Conservation (phyloP, 306 rosid genomes). For the Cucumis cinereus region DNA sequence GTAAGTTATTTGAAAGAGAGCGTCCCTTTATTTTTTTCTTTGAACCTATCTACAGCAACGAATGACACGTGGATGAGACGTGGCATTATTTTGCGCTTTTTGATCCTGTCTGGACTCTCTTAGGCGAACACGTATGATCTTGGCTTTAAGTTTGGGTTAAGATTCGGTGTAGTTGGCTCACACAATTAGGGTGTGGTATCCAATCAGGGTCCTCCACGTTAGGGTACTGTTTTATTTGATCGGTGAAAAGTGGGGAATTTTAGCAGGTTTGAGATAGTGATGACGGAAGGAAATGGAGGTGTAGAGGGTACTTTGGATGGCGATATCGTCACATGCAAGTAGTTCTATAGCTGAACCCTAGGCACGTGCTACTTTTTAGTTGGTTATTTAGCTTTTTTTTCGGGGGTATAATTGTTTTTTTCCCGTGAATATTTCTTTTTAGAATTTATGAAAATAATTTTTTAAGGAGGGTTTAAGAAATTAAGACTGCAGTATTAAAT, state of each 20-base stretch:
- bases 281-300: neutral
- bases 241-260: neutral
- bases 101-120: neutral
- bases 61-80: constrained; percentile 1
- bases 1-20: neutral
- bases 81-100: neutral
- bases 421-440: too few relatives aligned
- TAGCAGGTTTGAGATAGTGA: neutral
- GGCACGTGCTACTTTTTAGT: neutral
- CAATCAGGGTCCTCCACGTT: neutral
- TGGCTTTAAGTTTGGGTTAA: neutral
- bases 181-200: neutral
- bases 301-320: neutral
- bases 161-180: neutral
- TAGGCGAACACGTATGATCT: neutral
- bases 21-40: neutral
- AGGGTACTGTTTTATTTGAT: too few relatives aligned
- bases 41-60: neutral
- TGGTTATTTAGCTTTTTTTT: neutral
- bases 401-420: neutral
- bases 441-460: too few relatives aligned
- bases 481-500: too few relatives aligned
- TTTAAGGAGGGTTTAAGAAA: too few relatives aligned
- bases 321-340: neutral
- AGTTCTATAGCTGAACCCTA: neutral